These are phyloP conservation scores for Puccinia horiana DNA, from an alignment of 1,284 basidiomycete species.

Conservation along the genomic window DNA sequence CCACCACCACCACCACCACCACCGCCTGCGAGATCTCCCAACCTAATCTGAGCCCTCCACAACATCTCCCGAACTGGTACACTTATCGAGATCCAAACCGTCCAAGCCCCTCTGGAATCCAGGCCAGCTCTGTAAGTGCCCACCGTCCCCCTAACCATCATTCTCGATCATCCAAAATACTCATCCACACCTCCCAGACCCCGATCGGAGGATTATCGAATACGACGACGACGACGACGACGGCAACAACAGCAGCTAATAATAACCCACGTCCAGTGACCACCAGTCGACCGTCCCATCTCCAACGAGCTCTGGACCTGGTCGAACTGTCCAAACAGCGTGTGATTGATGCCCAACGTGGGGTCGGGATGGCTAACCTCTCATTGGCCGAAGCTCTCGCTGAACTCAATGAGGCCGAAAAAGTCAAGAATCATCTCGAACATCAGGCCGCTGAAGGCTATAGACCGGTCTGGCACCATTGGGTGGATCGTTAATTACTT, in stretches of 20 bases:
- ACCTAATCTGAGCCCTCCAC: neutral
- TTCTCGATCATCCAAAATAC: neutral
- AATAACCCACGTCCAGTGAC: neutral
- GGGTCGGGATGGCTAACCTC: conserved; percentile 35
- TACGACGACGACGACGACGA: neutral
- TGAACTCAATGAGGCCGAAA: conserved; percentile 29
- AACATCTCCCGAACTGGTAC: neutral
- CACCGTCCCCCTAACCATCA: neutral
- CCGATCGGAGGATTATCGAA: neutral
- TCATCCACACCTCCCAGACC: neutral
- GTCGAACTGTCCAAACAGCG: conserved; percentile 16
- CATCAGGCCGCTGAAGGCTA: conserved; percentile 33
- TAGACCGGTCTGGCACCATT: conserved; percentile 22
- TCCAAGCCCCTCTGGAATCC: neutral
- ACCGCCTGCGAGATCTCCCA: neutral
- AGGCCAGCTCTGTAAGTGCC: neutral
- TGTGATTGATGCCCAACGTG: conserved; percentile 25
- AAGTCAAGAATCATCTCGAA: conserved; percentile 16
- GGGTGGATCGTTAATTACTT: neutral
- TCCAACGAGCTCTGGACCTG: conserved; percentile 20
- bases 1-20: neutral
- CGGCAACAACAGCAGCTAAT: neutral
- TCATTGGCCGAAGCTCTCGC: conserved; percentile 21
- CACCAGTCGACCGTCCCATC: neutral
- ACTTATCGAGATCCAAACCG: neutral